These are phyloP conservation scores for Termitomyces sp. DNA, from an alignment of 768 basidiomycete genomes.

Conservation along the genomic window DNA sequence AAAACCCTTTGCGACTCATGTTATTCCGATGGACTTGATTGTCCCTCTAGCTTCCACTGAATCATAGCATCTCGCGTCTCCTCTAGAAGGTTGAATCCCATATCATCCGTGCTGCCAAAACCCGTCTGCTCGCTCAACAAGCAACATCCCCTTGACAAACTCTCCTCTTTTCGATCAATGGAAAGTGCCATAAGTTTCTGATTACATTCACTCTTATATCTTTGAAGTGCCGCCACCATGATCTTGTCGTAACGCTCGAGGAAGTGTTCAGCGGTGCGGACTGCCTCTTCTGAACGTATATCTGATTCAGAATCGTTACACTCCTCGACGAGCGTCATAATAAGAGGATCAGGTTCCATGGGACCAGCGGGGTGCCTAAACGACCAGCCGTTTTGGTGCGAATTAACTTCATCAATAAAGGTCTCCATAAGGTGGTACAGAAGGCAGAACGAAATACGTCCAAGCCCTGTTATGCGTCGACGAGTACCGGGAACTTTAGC, in stretches of 20 bases:
- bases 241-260: constrained; percentile 30
- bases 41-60: constrained; percentile 34
- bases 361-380: constrained; percentile 20
- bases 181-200: constrained; percentile 24
- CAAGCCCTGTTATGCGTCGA: constrained; percentile 29
- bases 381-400: constrained; percentile 38
- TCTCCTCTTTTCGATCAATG: constrained; percentile 32
- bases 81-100: constrained; percentile 32
- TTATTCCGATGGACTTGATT: background rate
- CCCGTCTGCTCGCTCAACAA: constrained; percentile 42
- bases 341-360: constrained; percentile 26
- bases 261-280: constrained; percentile 27
- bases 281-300: constrained; percentile 30
- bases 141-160: constrained; percentile 34
- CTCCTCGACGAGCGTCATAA: constrained; percentile 41
- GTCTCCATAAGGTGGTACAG: constrained; percentile 37
- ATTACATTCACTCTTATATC: constrained; percentile 36
- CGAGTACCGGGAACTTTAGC: constrained; percentile 32
- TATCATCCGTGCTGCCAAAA: constrained; percentile 34
- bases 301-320: constrained; percentile 36
- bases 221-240: constrained; percentile 28
- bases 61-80: constrained; percentile 32
- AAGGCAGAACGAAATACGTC: constrained; percentile 33
- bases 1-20: background rate
- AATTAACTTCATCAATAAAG: constrained; percentile 38